Conservation (phyloP, 768 basidiomycete genomes). For the Suillus decipiens region DNA sequence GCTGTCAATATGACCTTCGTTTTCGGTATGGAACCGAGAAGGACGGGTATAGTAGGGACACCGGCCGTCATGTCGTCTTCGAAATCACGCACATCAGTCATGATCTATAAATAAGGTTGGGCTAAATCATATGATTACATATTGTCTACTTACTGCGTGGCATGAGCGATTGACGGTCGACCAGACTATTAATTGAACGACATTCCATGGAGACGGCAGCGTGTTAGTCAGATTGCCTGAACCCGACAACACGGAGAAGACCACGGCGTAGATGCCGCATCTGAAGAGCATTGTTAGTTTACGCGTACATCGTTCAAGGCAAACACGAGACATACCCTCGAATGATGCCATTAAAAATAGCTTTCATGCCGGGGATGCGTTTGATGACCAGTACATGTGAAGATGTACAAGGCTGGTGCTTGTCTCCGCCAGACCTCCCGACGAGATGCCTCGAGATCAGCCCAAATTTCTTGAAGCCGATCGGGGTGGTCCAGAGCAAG, state of each 20-base stretch:
- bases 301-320: background rate
- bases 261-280: background rate
- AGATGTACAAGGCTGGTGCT: background rate
- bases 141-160: too few species aligned
- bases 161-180: background rate
- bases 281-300: background rate
- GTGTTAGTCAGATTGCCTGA: background rate
- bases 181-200: background rate
- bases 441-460: background rate
- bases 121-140: too few species aligned
- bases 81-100: too few species aligned
- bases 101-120: too few species aligned
- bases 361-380: background rate
- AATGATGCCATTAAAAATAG: background rate
- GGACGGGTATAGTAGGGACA: too few species aligned
- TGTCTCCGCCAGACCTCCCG: background rate
- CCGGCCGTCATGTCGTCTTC: too few species aligned
- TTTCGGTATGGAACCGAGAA: too few species aligned
- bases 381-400: background rate
- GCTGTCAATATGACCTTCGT: too few species aligned
- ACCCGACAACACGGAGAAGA: background rate
- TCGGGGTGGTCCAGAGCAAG: background rate
- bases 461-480: background rate
- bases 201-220: background rate
- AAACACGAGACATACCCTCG: background rate